Conservation (phyloP, 192 early-diverging fungal species). For the Spinellus fusiger region DNA sequence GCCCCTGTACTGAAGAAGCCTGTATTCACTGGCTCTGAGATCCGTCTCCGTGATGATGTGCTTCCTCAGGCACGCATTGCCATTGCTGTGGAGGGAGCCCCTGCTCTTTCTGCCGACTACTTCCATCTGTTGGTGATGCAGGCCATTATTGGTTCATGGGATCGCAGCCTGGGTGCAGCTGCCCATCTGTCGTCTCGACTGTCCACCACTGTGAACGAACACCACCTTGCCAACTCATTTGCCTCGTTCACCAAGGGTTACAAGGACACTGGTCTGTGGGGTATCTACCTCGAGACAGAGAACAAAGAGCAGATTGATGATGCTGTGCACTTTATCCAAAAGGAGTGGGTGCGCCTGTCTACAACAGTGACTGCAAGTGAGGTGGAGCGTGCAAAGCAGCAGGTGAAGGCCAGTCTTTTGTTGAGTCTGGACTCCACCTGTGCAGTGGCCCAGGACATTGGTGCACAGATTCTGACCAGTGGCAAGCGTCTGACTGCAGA, state of each 20-base stretch:
- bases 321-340: constrained; percentile 82
- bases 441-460: constrained; percentile 96
- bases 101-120: constrained; percentile 91
- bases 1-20: constrained; percentile 43
- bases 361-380: constrained; percentile 82
- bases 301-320: constrained; percentile 81
- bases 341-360: constrained; percentile 92
- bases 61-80: constrained; percentile 94
- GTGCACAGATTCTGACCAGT: constrained; percentile 87
- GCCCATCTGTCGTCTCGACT: constrained; percentile 85
- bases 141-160: constrained; percentile 94
- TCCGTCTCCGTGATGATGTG: constrained; percentile 88
- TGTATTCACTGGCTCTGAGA: constrained; percentile 88
- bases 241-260: constrained; percentile 99
- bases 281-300: constrained; percentile 89
- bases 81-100: constrained; percentile 93
- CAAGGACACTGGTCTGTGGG: constrained; percentile 95
- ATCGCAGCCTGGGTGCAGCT: constrained; percentile 86
- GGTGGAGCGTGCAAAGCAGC: constrained; percentile 97
- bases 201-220: constrained; percentile 73
- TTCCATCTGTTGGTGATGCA: constrained; percentile 93
- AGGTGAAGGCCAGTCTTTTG: constrained; percentile 91
- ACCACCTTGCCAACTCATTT: constrained; percentile 93
- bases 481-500: constrained; percentile 86
- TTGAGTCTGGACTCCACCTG: constrained; percentile 89